Evolutionary conservation across 352 stramenopile genomes (phyloP).

Genomic region (Globisporangium solare): DNA sequence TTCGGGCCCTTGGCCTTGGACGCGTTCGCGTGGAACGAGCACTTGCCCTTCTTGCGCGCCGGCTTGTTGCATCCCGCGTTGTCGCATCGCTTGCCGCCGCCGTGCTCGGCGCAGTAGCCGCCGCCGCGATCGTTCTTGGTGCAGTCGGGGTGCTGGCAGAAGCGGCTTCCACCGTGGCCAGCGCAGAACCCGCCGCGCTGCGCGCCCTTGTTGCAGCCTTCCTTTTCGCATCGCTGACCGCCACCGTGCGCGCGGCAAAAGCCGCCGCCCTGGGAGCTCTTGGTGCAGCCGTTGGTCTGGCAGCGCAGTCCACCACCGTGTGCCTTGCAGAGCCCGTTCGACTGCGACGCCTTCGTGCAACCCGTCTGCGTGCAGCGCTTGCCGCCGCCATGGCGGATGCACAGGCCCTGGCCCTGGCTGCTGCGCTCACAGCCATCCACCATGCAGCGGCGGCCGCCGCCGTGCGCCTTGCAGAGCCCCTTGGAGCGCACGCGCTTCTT

Average conservation of each 20-base stretch:
- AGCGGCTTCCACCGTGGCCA: conserved; percentile 72
- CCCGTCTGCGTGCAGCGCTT: conserved; percentile 73
- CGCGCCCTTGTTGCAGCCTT: conserved; percentile 81
- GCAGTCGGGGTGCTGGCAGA: conserved; percentile 83
- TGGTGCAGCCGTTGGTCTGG: conserved; percentile 67
- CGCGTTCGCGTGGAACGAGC: conserved; percentile 79
- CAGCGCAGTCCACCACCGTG: conserved; percentile 82
- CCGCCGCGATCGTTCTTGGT: conserved; percentile 86
- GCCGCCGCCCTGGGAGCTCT: conserved; percentile 78
- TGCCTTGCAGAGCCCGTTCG: conserved; percentile 81
- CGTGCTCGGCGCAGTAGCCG: conserved; percentile 83
- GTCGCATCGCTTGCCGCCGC: conserved; percentile 80
- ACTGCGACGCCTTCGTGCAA: conserved; percentile 81
- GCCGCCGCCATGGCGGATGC: conserved; percentile 79
- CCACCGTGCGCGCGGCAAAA: conserved; percentile 82
- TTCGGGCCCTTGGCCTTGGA: conserved; percentile 65
- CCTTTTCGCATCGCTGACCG: conserved; percentile 77
- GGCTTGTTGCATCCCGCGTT: conserved; percentile 75
- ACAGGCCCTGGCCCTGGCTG: conserved; percentile 77
- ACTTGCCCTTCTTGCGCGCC: conserved; percentile 83
- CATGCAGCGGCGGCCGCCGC: conserved; percentile 72
- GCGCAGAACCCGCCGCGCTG: conserved; percentile 79
- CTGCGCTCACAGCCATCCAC: conserved; percentile 78
- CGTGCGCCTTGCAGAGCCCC: conserved; percentile 81
- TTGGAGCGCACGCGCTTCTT: conserved; percentile 84